Percentiles rank a stretch among this genome's conserved stretches.
Conservation (phyloP, 2,329 filamentous ascomycete genomes). For the Cercospora brassicicola region DNA sequence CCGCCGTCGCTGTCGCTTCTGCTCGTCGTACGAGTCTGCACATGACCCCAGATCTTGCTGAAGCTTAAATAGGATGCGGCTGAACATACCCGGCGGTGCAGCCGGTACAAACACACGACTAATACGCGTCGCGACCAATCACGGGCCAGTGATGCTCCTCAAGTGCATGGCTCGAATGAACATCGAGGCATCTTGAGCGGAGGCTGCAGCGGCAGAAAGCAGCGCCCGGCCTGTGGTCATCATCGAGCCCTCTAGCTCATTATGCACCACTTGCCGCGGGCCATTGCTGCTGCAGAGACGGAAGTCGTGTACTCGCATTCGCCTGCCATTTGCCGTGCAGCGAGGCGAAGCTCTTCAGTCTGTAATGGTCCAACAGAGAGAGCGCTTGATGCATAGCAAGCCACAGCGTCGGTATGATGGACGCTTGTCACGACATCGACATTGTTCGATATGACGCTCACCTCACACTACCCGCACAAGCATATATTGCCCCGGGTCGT, state of each 20-base stretch:
- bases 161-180: neutral
- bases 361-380: neutral
- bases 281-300: neutral
- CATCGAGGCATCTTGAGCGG: neutral
- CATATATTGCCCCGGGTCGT: neutral
- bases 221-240: neutral
- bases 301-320: neutral
- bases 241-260: neutral
- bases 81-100: conserved; percentile 1
- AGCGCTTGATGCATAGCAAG: neutral
- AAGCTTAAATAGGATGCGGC: neutral
- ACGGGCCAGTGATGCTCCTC: neutral
- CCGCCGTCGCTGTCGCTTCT: neutral
- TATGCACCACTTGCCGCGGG: neutral
- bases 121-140: neutral
- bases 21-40: neutral
- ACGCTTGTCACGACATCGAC: neutral
- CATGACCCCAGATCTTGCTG: neutral
- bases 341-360: neutral
- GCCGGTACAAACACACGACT: neutral
- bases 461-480: neutral
- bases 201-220: neutral
- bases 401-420: neutral
- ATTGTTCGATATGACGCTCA: neutral
- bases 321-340: neutral